A percentile compares a stretch with the other conserved stretches of the same genome.
Conservation (phyloP, 108 stramenopile species). For the Skeletonema menzelii region DNA sequence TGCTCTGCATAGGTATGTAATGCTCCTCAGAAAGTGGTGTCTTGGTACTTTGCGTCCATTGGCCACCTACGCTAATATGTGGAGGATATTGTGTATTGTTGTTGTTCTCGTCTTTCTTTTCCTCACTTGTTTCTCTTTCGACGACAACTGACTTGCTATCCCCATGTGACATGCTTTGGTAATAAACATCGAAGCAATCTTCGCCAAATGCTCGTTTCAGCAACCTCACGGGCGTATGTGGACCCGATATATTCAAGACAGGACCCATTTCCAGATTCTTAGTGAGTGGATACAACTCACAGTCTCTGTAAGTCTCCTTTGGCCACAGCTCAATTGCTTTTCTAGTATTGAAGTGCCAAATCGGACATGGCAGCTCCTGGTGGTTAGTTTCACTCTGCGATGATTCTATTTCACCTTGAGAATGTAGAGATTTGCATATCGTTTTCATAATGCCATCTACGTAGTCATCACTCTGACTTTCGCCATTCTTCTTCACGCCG, state of each 20-base stretch:
- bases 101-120: slow-evolving; percentile 9
- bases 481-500: slow-evolving; percentile 60
- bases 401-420: slow-evolving; percentile 14
- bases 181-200: slow-evolving; percentile 77
- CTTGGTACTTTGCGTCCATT: slow-evolving; percentile 53
- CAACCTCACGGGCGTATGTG: slow-evolving; percentile 42
- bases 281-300: slow-evolving; percentile 60
- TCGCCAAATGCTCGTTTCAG: slow-evolving; percentile 69
- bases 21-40: slow-evolving; percentile 55
- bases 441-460: slow-evolving; percentile 41
- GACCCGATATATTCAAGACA: slow-evolving; percentile 48
- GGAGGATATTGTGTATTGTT: slow-evolving; percentile 21
- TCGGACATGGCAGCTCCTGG: slow-evolving; percentile 38
- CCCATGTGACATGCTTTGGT: slow-evolving; percentile 55
- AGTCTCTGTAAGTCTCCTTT: slow-evolving; percentile 55
- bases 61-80: slow-evolving; percentile 49
- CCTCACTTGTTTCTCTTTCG: not conserved
- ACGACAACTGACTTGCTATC: not conserved
- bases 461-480: slow-evolving; percentile 50
- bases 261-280: slow-evolving; percentile 60
- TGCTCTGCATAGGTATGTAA: slow-evolving; percentile 74
- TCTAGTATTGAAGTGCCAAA: slow-evolving; percentile 75
- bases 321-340: slow-evolving; percentile 81
- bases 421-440: slow-evolving; percentile 14
- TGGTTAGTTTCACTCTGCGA: not conserved